These are phyloP conservation scores for Sordariomycetes sp. DNA, from an alignment of 2,329 filamentous ascomycete species.

Conservation along the genomic window DNA sequence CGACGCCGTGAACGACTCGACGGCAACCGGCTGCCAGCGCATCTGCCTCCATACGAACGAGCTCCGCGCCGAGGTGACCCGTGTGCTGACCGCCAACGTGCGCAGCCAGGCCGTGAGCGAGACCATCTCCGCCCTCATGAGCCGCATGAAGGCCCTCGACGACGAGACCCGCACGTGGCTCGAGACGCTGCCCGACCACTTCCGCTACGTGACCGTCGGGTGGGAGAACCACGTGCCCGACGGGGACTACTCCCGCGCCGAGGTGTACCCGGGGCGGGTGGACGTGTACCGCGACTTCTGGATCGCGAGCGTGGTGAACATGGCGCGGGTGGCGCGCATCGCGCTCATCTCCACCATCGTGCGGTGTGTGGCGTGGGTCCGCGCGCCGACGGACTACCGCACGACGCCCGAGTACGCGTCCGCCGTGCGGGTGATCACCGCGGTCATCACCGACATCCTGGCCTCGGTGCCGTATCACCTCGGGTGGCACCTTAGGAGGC, in stretches of 20 bases:
- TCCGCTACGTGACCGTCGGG: conserved; percentile 38
- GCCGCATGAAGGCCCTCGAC: conserved; percentile 39
- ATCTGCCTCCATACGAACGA: conserved; percentile 44
- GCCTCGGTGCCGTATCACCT: conserved; percentile 52
- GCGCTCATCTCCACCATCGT: conserved; percentile 44
- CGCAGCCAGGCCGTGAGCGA: conserved; percentile 39
- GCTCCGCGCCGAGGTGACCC: conserved; percentile 42
- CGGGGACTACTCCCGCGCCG: conserved; percentile 39
- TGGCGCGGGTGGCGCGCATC: conserved; percentile 40
- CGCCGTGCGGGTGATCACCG: conserved; percentile 36
- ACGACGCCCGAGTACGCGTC: conserved; percentile 52
- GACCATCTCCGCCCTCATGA: conserved; percentile 39
- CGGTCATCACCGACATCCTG: conserved; percentile 47
- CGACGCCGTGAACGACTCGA: conserved; percentile 37
- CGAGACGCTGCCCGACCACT: conserved; percentile 35
- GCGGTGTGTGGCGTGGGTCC: conserved; percentile 50
- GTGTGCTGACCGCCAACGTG: conserved; percentile 31
- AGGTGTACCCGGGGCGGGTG: conserved; percentile 49
- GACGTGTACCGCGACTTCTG: conserved; percentile 50
- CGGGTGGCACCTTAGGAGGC: conserved; percentile 42
- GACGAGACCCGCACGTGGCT: conserved; percentile 41
- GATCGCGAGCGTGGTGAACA: conserved; percentile 47
- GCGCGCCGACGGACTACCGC: conserved; percentile 48
- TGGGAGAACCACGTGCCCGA: conserved; percentile 45
- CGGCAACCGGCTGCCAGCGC: conserved; percentile 35